phyloP scores from a whole-genome alignment of 73 alveolate species.

The Blepharisma stoltei region DNA sequence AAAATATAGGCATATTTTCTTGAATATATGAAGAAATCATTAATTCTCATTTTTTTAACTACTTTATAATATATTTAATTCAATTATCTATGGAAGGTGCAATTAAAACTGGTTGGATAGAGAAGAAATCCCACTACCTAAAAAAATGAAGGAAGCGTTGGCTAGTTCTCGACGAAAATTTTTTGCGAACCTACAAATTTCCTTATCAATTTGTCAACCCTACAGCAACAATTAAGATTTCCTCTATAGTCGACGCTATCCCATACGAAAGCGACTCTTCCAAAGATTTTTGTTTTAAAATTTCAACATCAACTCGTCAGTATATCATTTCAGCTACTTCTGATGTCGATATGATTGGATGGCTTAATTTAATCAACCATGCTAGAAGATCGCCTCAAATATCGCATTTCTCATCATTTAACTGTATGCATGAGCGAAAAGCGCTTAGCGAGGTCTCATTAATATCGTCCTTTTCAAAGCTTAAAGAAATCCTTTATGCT shows the following conservation, averaged over 20 bases:
- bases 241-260: neutral
- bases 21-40: too few species aligned
- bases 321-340: neutral
- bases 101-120: constrained; percentile 3
- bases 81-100: too few species aligned
- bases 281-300: neutral
- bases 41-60: too few species aligned
- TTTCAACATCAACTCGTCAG: neutral
- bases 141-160: neutral
- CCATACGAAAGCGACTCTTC: neutral
- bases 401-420: neutral
- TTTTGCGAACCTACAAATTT: neutral
- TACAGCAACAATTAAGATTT: neutral
- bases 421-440: neutral
- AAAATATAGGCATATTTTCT: too few species aligned
- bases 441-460: neutral
- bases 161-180: neutral
- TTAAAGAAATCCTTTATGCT: neutral
- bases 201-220: neutral
- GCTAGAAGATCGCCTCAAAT: neutral
- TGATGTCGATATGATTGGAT: neutral
- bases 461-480: neutral
- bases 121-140: constrained; percentile 12
- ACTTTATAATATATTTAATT: too few species aligned
- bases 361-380: neutral